Evolutionary conservation across 2,329 filamentous ascomycete genomes (phyloP).

Genomic region (Apiospora malaysiana): DNA sequence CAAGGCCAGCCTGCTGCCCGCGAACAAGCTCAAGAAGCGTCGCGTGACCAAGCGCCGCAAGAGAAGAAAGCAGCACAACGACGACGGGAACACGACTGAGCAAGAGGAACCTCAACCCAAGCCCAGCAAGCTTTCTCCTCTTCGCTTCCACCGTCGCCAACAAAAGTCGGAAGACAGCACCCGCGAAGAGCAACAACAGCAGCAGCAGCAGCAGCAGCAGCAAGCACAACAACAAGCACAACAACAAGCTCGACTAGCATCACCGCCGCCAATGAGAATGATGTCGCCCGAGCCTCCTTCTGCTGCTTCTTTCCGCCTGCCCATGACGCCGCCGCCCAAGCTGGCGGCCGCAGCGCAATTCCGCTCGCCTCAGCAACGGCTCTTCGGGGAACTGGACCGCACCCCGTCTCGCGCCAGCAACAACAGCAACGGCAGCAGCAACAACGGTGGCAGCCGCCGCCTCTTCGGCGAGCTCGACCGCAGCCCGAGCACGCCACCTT

Average conservation of each 20-base stretch:
- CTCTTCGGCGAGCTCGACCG: constrained; percentile 41
- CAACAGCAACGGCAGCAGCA: constrained; percentile 31
- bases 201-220: constrained; percentile 23
- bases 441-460: constrained; percentile 28
- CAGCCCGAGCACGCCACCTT: constrained; percentile 16
- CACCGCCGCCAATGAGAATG: constrained; percentile 31
- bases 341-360: not conserved
- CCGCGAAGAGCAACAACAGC: constrained; percentile 30
- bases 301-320: constrained; percentile 19
- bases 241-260: constrained; percentile 31
- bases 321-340: constrained; percentile 26
- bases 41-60: constrained; percentile 44
- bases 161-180: constrained; percentile 13
- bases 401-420: constrained; percentile 27
- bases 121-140: not conserved
- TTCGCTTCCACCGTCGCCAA: not conserved
- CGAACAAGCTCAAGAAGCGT: constrained; percentile 43
- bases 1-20: constrained; percentile 37
- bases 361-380: not conserved
- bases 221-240: constrained; percentile 29
- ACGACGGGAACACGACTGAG: constrained; percentile 35
- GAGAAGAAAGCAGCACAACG: constrained; percentile 37
- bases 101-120: constrained; percentile 17
- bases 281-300: constrained; percentile 22
- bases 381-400: constrained; percentile 6